Conservation (phyloP, 2,329 filamentous ascomycete species). For the Cadophora malorum region DNA sequence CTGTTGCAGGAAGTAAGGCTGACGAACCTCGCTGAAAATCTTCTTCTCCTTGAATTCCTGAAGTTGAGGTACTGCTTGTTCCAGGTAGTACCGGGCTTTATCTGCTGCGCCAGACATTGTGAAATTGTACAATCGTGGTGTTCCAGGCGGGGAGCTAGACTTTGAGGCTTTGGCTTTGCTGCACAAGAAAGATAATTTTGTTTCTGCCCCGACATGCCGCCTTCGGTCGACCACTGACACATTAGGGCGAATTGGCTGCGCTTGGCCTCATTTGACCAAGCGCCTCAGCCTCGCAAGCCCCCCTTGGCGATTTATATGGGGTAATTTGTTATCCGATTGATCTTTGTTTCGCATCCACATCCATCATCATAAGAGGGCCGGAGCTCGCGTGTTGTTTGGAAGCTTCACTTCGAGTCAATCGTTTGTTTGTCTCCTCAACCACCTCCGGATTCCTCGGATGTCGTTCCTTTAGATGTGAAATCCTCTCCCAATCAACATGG, state of each 20-base stretch:
- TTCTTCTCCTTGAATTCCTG: constrained; percentile 91
- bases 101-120: constrained; percentile 84
- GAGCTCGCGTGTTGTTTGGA: neutral
- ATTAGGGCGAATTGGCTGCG: neutral
- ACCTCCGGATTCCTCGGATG: constrained; percentile 40
- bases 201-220: constrained; percentile 14
- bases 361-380: constrained; percentile 1
- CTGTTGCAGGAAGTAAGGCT: constrained; percentile 16
- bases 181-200: constrained; percentile 1
- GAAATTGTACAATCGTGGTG: neutral
- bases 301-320: constrained; percentile 15
- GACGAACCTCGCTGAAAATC: constrained; percentile 78
- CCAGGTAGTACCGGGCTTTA: constrained; percentile 93
- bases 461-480: constrained; percentile 43
- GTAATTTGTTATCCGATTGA: constrained; percentile 2
- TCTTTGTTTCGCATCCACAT: constrained; percentile 7
- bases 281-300: constrained; percentile 18
- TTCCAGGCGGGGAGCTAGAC: neutral
- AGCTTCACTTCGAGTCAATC: constrained; percentile 26
- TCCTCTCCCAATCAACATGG: constrained; percentile 46
- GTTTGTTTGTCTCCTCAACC: constrained; percentile 25
- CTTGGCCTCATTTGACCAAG: constrained; percentile 10
- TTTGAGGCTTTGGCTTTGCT: neutral
- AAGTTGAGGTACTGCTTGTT: constrained; percentile 89
- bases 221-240: neutral